Percentiles rank a stretch among this genome's conserved stretches.
phyloP scores from a whole-genome alignment of 768 basidiomycete species.

The Saitozyma sp. region DNA sequence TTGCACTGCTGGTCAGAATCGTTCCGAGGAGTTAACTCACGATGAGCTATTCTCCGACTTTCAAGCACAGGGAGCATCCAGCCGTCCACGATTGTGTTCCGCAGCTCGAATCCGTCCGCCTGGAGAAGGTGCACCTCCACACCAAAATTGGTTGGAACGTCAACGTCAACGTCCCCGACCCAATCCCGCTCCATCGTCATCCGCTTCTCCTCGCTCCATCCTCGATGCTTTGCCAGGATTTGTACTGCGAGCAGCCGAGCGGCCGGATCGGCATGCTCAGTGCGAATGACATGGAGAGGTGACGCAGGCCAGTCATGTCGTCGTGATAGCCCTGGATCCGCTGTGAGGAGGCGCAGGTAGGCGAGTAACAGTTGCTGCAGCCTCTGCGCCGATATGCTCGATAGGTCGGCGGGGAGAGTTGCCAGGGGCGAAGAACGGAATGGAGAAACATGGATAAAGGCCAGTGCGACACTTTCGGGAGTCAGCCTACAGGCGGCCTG shows the following conservation, averaged over 20 bases:
- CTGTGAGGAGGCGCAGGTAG: slow-evolving; percentile 75
- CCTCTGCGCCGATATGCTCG: slow-evolving; percentile 55
- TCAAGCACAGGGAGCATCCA: slow-evolving; percentile 81
- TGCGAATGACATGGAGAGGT: slow-evolving; percentile 57
- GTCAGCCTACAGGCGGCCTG: slow-evolving; percentile 3
- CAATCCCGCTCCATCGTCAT: slow-evolving; percentile 64
- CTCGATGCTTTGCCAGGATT: slow-evolving; percentile 72
- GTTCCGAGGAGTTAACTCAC: slow-evolving; percentile 19
- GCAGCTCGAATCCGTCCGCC: slow-evolving; percentile 30
- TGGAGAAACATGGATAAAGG: slow-evolving; percentile 26
- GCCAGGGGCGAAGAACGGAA: slow-evolving; percentile 56
- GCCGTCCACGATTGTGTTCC: slow-evolving; percentile 60
- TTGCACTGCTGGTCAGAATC: too few relatives aligned
- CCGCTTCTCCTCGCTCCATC: slow-evolving; percentile 76
- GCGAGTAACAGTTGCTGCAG: slow-evolving; percentile 72
- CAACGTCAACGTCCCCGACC: slow-evolving; percentile 64
- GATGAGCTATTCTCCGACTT: slow-evolving; percentile 61
- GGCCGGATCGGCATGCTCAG: slow-evolving; percentile 65
- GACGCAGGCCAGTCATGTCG: slow-evolving; percentile 64
- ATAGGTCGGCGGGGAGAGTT: slow-evolving; percentile 50
- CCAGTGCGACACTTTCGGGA: slow-evolving; percentile 23
- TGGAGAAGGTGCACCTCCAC: slow-evolving; percentile 15
- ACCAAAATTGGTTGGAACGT: slow-evolving; percentile 56
- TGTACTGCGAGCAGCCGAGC: slow-evolving; percentile 70
- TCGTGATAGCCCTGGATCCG: slow-evolving; percentile 68